Conservation (phyloP, 2,329 filamentous ascomycete genomes). For the Microdochium bolleyi region DNA sequence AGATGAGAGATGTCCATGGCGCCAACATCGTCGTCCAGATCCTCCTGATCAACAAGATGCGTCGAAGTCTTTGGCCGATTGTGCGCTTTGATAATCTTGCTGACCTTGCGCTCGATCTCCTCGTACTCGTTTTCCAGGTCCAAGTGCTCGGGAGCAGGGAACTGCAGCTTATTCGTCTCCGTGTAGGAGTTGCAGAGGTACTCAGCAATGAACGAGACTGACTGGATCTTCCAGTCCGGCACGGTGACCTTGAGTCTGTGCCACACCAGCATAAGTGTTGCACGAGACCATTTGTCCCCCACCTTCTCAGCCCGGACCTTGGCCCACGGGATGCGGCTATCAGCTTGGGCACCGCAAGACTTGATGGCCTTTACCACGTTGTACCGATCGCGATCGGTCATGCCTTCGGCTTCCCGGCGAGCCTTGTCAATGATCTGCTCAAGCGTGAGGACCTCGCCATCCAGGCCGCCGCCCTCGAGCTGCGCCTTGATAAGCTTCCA, state of each 20-base stretch:
- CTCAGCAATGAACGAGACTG: conserved; percentile 12
- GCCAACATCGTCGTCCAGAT: conserved; percentile 5
- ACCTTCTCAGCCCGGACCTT: conserved; percentile 11
- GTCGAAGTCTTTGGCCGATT: conserved; percentile 8
- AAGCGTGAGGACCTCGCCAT: conserved; percentile 9
- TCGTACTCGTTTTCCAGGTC: conserved; percentile 13
- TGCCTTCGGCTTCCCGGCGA: conserved; percentile 13
- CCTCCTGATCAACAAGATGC: conserved; percentile 11
- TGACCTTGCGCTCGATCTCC: conserved; percentile 14
- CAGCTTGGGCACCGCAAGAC: conserved; percentile 9
- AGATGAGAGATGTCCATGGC: conserved; percentile 1
- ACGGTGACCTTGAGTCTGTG: conserved; percentile 14
- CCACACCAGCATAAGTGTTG: conserved; percentile 19
- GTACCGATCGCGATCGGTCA: conserved; percentile 16
- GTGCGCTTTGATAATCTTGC: conserved; percentile 9
- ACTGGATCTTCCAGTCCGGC: conserved; percentile 11
- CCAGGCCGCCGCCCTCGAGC: conserved; percentile 12
- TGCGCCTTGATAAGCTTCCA: conserved; percentile 42
- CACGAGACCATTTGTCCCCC: conserved; percentile 10
- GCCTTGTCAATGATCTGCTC: conserved; percentile 17
- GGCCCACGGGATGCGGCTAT: conserved; percentile 20
- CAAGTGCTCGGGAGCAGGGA: conserved; percentile 9
- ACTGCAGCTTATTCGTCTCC: conserved; percentile 12
- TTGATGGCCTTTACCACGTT: conserved; percentile 15
- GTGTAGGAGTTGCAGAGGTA: conserved; percentile 11